phyloP scores from a whole-genome alignment of 768 basidiomycete species.

The Mycena leptocephala region DNA sequence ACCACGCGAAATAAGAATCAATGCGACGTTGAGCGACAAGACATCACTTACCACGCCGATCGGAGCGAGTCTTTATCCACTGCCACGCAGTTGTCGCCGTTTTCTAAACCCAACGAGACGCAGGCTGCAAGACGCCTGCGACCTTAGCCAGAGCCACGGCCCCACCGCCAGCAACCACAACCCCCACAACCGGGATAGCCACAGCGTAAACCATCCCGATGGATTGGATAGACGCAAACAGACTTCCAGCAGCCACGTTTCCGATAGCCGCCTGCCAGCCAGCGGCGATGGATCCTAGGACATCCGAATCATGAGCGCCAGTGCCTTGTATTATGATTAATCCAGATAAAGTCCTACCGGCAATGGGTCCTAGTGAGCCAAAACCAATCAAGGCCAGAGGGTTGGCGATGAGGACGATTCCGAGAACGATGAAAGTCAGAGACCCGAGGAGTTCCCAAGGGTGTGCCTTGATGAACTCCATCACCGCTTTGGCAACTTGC shows the following conservation, averaged over 20 bases:
- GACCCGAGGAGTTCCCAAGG: conserved; percentile 4
- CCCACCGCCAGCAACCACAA: conserved; percentile 19
- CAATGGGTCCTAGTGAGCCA: conserved; percentile 10
- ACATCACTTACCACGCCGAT: conserved; percentile 4
- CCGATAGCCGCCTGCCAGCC: conserved; percentile 24
- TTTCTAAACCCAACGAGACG: conserved; percentile 17
- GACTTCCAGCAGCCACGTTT: conserved; percentile 25
- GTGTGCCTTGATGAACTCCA: conserved; percentile 16
- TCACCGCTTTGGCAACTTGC: conserved; percentile 15
- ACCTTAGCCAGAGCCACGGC: conserved; percentile 14
- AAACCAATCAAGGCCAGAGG: conserved; percentile 14
- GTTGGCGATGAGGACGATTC: conserved; percentile 19
- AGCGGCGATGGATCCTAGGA: conserved; percentile 16
- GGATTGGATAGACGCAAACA: conserved; percentile 22
- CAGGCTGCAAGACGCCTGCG: conserved; percentile 10
- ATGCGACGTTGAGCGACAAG: conserved; percentile 2
- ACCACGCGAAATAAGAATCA: conserved; percentile 9
- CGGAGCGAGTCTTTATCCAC: conserved; percentile 7
- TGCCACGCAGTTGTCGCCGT: conserved; percentile 15
- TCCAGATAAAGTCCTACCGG: conserved; percentile 11
- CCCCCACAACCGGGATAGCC: conserved; percentile 13
- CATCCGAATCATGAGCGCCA: background rate
- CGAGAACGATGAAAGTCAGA: conserved; percentile 1
- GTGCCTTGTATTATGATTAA: background rate
- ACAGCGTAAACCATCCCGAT: conserved; percentile 18